Conservation (phyloP, 1,284 basidiomycete genomes). For the Pseudozyma sp. region DNA sequence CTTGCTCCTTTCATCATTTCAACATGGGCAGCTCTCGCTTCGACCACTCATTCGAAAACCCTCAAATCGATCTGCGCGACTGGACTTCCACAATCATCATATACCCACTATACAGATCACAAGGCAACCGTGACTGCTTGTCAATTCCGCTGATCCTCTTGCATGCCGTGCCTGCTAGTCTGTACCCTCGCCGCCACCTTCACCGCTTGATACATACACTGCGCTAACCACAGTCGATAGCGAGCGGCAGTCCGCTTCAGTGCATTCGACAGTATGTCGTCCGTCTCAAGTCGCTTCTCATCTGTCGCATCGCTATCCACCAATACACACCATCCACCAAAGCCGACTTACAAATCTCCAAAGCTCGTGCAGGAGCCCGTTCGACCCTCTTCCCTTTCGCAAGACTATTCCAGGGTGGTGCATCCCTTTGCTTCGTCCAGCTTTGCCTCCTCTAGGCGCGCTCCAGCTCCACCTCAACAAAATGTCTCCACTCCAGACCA, state of each 20-base stretch:
- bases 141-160: too few species aligned
- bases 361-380: constrained; percentile 24
- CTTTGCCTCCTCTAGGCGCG: background rate
- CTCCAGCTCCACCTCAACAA: background rate
- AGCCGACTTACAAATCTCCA: constrained; percentile 36
- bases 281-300: constrained; percentile 20
- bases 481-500: background rate
- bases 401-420: background rate
- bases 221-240: too few species aligned
- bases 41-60: too few species aligned
- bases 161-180: too few species aligned
- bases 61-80: too few species aligned
- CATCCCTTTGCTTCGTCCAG: constrained; percentile 14
- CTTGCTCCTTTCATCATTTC: too few species aligned
- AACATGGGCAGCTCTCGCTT: too few species aligned
- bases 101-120: too few species aligned
- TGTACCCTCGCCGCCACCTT: too few species aligned
- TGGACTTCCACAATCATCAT: too few species aligned
- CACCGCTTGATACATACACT: too few species aligned
- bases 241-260: background rate
- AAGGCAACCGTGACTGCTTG: too few species aligned
- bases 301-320: constrained; percentile 3
- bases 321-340: constrained; percentile 23
- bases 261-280: constrained; percentile 11
- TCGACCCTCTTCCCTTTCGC: constrained; percentile 2